Base-by-base conservation (phyloP, 2,329 filamentous ascomycete species). In the Colletotrichum sp. region DNA sequence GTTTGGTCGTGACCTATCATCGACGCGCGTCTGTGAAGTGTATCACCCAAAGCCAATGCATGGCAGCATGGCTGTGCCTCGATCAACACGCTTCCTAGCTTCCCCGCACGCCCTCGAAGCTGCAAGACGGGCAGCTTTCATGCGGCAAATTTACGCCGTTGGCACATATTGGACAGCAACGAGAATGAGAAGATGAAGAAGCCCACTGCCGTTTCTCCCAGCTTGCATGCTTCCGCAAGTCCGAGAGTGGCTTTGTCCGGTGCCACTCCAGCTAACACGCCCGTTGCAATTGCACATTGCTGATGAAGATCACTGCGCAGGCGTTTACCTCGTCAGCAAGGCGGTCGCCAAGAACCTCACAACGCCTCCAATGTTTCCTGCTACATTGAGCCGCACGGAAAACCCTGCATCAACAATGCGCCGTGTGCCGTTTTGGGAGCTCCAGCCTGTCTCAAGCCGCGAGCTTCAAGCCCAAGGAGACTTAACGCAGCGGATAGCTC, bases 31-130 rank as follows among this genome's bases (percentile, higher is more conserved):
- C 64, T 48, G 34, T 61, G 32, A 69, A 65, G 48, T 39, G 70
- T 75, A 69, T 65, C 48, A 66, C 48, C 48, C 56, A 69, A 68
- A 39, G 56, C 32, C 64, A 75, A 73, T 68, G 74, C 65, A 74
- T 60, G 64, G 64, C 74, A 65, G 58, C 74, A 76, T 76, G 74
- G 70, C 58, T 76, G 70, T 60, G 32, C 52, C 60, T 58, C 43
- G 74, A 76, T 73, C 74, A 69, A 60, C 74, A 74, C 67, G 64
- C 70, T 64, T 65, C 74, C 18, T 36, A 75, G 73, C 74, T 76
- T 75, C 70, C 70, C 74, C 74, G 64, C 74, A 73, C 70, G 43
- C n/a, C 15, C 13, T 32, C 34, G 43, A 68, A 22, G 56, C 39
- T 18, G 73, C 52, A 58, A 15, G 43, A 64, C 39, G 22, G 36